Base-by-base conservation (phyloP, 306 rosid species). In the Gillenia trifoliata region DNA sequence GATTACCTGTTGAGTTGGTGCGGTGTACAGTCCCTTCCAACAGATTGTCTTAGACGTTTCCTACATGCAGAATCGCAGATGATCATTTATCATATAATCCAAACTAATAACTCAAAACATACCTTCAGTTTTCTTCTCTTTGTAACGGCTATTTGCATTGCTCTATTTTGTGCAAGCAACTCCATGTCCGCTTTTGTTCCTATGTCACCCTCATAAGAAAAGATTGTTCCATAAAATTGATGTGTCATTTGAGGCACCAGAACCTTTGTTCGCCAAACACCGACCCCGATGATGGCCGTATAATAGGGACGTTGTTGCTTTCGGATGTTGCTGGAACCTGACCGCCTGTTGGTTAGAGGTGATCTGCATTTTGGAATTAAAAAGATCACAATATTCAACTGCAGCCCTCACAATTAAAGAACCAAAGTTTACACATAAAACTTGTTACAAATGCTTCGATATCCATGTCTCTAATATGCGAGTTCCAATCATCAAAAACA, bases 101-200 rank as follows among this genome's bases (percentile, higher is more conserved):
- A n/a, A n/a, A n/a, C n/a, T n/a, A n/a, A n/a, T n/a, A n/a, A n/a
- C n/a, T n/a, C 84, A 41, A 66, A 56, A 20, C 66, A 33, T 25
- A 85, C 95, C 95, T 89, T 77, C 95, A 82, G 60, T 89, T 86
- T 83, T 88, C 68, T 89, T 89, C 87, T 89, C 95, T 81, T 82
- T 87, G 83, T 89, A 89, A 62, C 95, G 92, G 89, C 95, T 59
- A 15, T 87, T 89, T 15, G 95, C 95, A 7, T 84, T 80, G 69
- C 92, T 78, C 95, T 68, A 74, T 87, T 89, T 69, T 85, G 85
- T 8, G 90, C 89, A 76, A 85, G 71, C 25, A 83, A 71, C 81
- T 89, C 89, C 65, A 66, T 66, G 64, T 80, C 82, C 11, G 77
- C 81, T 79, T 85, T 82, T 31, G 82, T 75, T 25, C 82, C 87